Percentiles rank a stretch among this genome's conserved stretches.
phyloP scores from a whole-genome alignment of 2,329 filamentous ascomycete genomes.

The Beauveria sp. region DNA sequence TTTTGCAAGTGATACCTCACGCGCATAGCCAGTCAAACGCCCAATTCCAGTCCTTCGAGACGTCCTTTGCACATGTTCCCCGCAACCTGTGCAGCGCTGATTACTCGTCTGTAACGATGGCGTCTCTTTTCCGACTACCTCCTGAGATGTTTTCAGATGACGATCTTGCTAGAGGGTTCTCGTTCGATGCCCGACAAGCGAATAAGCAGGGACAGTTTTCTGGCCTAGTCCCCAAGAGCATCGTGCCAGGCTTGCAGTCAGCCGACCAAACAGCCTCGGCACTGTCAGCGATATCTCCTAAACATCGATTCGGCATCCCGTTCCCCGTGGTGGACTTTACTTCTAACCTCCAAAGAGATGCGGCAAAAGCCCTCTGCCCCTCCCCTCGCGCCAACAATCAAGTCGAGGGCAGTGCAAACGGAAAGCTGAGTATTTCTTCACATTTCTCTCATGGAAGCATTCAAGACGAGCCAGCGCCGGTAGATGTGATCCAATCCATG shows the following conservation, averaged over 20 bases:
- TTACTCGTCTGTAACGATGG: not conserved
- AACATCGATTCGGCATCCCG: not conserved
- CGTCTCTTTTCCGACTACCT: not conserved
- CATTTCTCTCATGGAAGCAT: not conserved
- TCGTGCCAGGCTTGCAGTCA: not conserved
- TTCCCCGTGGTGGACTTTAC: not conserved
- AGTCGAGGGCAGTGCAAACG: not conserved
- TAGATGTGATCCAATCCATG: not conserved
- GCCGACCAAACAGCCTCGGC: not conserved
- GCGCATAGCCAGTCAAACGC: not conserved
- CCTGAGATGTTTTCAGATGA: constrained; percentile 12
- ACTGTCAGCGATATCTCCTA: not conserved
- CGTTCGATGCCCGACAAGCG: constrained; percentile 12
- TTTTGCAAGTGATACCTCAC: too few relatives aligned
- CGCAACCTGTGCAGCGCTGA: not conserved
- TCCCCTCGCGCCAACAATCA: not conserved
- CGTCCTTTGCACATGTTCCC: not conserved
- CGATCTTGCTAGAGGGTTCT: constrained; percentile 13
- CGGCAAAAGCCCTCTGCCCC: not conserved
- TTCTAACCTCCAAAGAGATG: not conserved
- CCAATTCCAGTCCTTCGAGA: not conserved
- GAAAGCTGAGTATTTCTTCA: not conserved
- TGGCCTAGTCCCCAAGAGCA: not conserved
- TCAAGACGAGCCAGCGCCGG: not conserved
- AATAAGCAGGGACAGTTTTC: constrained; percentile 16